Base-by-base conservation (phyloP, 345 rosid species). In the Cardamine resedifolia region DNA sequence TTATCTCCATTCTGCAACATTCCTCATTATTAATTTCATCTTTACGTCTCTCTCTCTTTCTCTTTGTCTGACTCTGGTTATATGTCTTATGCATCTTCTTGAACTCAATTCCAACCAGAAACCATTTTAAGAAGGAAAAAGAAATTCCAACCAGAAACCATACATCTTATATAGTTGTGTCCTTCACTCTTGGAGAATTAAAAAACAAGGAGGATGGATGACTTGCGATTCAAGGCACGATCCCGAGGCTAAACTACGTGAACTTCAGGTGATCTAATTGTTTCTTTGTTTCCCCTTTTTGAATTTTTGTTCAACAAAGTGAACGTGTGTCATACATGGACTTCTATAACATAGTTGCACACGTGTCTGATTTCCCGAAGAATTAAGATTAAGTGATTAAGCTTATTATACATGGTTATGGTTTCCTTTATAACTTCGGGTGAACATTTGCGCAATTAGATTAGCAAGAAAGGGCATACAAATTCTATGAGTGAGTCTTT, bases 221-320 rank as follows among this genome's bases (percentile, higher is more conserved):
- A 70, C 76, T 77, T 70, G 80, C 53, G 21, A 49, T 10, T 49
- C 76, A 77, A 77, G 80, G 61, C 41, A 77, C 63, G 62, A 23
- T 49, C 19, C 57, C 7, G 9, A 39, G 38, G 49, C 61, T 38
- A 10, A 47, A 36, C 20, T 52, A 62, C 52, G 60, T 56, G 50
- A 76, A 70, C 23, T 38, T 21, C 33, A 52, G 74, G 71, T 70
- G 60, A 56, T 64, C 56, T 70, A 45, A 57, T 57, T 49, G 23
- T 70, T 36, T 53, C 23, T 75, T 75, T 70, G 34, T 55, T 47
- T 69, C 5, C 10, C 3, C 58, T 49, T 70, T 52, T 39, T 31
- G 16, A 41, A 2, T 5, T 15, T 64, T 57, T 34, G 15, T 12
- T 45, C 23, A 61, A 3, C 8, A 48, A 68, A 33, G 51, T 43